Base-by-base conservation (phyloP, 2,329 filamentous ascomycete genomes). In the Escovopsis weberi region DNA sequence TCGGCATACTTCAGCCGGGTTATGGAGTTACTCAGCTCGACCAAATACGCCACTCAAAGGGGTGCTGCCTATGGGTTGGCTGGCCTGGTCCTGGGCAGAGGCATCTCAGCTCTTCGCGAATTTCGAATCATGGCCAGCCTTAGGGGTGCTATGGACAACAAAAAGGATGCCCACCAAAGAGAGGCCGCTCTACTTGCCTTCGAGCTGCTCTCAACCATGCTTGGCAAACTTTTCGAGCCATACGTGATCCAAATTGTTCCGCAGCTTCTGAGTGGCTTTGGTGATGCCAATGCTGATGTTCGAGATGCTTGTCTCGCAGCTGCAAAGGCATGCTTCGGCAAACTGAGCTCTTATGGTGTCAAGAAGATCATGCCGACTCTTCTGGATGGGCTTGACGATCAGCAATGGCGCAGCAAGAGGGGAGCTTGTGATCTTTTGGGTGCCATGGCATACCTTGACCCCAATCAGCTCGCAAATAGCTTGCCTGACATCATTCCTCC, bases 331-430 rank as follows among this genome's bases (percentile, higher is more conserved):
- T 95, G 86, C 60, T 98, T 98, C 62, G 81, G 85, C 5, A 88
- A 80, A 52, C 66, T 98, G 43, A 96, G 87, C 63, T 96, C 91
- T 0, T 98, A 85, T 53, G 91, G 91, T 60, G 93, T 98, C 45
- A 94, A 94, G 65, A 75, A 91, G 56, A 88, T 98, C 49, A 69
- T 98, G 50, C 91, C 91, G 4, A 94, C 85, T 11, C 74, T 98
- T 7, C 74, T 98, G 2, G 80, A 91, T 50, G 91, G 93, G 45
- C 75, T 98, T 9, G 88, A 96, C 49, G 91, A 98, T 50, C 78
- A 85, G 42, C 89, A 96, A 60, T 98, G 91, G 91, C 82, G 91
- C 55, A 96, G 87, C 66, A 96, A 98, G 65, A 94, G 94, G 66
- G 91, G 93, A 52, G 91, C 91, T 42, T 98, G 91, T 57, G 91